Evolutionary conservation across 495 filamentous ascomycete genomes (phyloP).

Genomic region (Tuber borchii): DNA sequence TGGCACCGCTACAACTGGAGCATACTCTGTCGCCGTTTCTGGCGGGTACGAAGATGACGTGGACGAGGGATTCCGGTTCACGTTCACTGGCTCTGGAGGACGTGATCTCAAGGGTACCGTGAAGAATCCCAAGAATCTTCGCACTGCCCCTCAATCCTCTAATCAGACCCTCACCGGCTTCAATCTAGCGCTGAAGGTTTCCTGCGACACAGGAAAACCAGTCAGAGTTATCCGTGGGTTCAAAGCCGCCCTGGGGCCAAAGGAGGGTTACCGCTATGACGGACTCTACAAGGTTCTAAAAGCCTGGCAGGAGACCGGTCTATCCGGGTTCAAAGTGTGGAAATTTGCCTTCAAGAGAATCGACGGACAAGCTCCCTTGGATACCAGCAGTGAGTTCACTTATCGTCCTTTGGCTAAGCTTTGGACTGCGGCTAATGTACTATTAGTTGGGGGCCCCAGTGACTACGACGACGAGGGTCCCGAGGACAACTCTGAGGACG

Average conservation of each 20-base stretch:
- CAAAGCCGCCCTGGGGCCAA: conserved; percentile 39
- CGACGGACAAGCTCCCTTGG: conserved; percentile 34
- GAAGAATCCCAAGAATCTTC: conserved; percentile 39
- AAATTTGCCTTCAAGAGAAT: conserved; percentile 42
- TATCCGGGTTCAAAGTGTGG: conserved; percentile 39
- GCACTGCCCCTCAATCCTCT: conserved; percentile 38
- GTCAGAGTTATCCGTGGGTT: conserved; percentile 41
- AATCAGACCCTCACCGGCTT: conserved; percentile 32
- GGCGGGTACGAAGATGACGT: conserved; percentile 43
- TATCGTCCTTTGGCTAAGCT: not conserved
- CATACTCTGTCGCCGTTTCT: conserved; percentile 41
- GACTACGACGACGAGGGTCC: not conserved
- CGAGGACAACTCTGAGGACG: not conserved
- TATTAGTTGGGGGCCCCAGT: conserved; percentile 5
- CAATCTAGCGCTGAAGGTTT: conserved; percentile 35
- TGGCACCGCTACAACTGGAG: conserved; percentile 21
- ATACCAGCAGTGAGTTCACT: conserved; percentile 18
- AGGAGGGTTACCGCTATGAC: conserved; percentile 40
- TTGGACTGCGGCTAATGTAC: not conserved
- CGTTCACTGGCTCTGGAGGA: conserved; percentile 41
- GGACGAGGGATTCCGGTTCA: conserved; percentile 42
- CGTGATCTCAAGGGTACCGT: conserved; percentile 36
- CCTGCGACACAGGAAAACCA: conserved; percentile 34
- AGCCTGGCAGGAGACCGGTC: conserved; percentile 39
- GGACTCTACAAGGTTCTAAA: conserved; percentile 40